Conservation (phyloP, 2,329 filamentous ascomycete genomes). For the Didymellaceae sp. region DNA sequence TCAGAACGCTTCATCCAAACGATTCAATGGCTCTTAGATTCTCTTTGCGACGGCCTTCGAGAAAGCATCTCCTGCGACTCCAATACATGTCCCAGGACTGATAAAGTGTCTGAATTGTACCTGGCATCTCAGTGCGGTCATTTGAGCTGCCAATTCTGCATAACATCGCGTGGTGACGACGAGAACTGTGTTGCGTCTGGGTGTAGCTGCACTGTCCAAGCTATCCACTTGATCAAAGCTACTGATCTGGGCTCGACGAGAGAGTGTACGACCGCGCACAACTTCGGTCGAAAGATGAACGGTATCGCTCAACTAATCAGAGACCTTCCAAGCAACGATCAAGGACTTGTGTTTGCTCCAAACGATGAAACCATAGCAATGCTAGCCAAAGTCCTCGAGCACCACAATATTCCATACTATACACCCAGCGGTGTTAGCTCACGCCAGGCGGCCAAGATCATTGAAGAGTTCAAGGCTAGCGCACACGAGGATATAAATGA, state of each 20-base stretch:
- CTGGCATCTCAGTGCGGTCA: constrained; percentile 39
- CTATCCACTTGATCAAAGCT: constrained; percentile 29
- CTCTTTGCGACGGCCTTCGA: background rate
- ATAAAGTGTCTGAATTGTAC: constrained; percentile 17
- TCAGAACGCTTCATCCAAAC: constrained; percentile 33
- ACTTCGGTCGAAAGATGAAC: constrained; percentile 38
- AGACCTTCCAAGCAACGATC: constrained; percentile 49
- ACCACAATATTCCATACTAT: constrained; percentile 25
- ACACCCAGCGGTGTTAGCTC: constrained; percentile 20
- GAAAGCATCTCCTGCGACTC: constrained; percentile 23
- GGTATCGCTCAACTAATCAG: constrained; percentile 39
- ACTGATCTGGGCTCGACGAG: constrained; percentile 25
- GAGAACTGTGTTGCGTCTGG: constrained; percentile 29
- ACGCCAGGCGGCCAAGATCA: constrained; percentile 18
- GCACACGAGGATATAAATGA: constrained; percentile 18
- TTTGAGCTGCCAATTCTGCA: constrained; percentile 31
- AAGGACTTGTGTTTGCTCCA: constrained; percentile 40
- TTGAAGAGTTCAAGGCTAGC: constrained; percentile 41
- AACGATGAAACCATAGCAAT: constrained; percentile 26
- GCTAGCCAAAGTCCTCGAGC: constrained; percentile 26
- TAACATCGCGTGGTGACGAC: constrained; percentile 27
- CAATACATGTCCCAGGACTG: constrained; percentile 18
- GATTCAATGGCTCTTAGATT: constrained; percentile 20
- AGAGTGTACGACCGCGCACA: constrained; percentile 32
- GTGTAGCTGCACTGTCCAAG: constrained; percentile 29